Evolutionary conservation across 2,329 filamentous ascomycete species (phyloP).

Genomic region (Talaromyces sp.): DNA sequence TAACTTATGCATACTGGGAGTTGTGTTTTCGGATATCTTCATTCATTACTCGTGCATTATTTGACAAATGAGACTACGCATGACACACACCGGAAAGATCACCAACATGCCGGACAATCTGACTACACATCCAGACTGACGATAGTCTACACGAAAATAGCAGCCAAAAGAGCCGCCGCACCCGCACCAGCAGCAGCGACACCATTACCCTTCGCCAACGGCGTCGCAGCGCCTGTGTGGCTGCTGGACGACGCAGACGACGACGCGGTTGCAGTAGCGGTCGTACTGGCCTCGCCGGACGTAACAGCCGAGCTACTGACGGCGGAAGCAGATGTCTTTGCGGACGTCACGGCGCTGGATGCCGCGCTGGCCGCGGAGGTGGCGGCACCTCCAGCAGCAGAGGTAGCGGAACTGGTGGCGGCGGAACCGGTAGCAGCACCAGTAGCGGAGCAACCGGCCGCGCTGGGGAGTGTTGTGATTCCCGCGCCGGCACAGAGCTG

Average conservation of each 20-base stretch:
- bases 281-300: slow-evolving; percentile 12
- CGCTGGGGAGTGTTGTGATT: slow-evolving; percentile 36
- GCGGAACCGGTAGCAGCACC: slow-evolving; percentile 29
- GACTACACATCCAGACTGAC: background rate
- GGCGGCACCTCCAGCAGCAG: slow-evolving; percentile 12
- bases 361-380: slow-evolving; percentile 13
- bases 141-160: slow-evolving; percentile 16
- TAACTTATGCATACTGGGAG: background rate
- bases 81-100: too few relatives aligned
- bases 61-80: background rate
- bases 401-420: slow-evolving; percentile 13
- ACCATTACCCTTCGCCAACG: slow-evolving; percentile 25
- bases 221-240: slow-evolving; percentile 25
- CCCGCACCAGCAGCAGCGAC: slow-evolving; percentile 33
- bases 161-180: slow-evolving; percentile 31
- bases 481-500: slow-evolving; percentile 41
- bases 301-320: slow-evolving; percentile 7
- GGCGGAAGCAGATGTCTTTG: background rate
- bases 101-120: background rate
- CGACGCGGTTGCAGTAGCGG: slow-evolving; percentile 22
- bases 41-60: background rate
- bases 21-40: background rate
- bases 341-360: slow-evolving; percentile 18
- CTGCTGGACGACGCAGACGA: slow-evolving; percentile 28
- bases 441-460: slow-evolving; percentile 29